Percentiles rank a stretch among this genome's conserved stretches.
These are phyloP conservation scores for Anthracocystis setariae DNA, from an alignment of 1,284 basidiomycete genomes.

Conservation along the genomic window DNA sequence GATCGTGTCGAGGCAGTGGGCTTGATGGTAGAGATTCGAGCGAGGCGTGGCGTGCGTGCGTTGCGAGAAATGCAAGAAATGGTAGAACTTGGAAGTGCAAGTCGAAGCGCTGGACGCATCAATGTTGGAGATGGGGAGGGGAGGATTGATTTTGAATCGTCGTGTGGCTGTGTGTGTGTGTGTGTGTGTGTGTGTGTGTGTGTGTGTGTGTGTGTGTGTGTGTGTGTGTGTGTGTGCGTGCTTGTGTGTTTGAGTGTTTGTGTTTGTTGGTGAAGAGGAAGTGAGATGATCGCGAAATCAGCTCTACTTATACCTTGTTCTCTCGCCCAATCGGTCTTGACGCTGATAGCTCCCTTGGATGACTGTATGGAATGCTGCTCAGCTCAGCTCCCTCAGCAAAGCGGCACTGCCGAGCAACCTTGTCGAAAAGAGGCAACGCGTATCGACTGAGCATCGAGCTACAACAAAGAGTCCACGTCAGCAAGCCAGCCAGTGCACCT, in stretches of 20 bases:
- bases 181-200: neutral
- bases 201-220: too few species aligned
- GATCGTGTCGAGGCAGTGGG: constrained; percentile 9
- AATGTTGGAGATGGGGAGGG: constrained; percentile 16
- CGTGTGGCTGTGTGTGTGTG: neutral
- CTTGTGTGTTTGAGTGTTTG: constrained; percentile 1
- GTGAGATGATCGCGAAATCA: neutral
- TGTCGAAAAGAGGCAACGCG: too few species aligned
- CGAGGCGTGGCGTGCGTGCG: constrained; percentile 20
- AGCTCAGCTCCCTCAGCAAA: too few species aligned
- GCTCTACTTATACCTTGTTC: constrained; percentile 21
- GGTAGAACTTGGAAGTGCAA: constrained; percentile 32
- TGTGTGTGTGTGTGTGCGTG: too few species aligned
- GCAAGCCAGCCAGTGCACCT: neutral
- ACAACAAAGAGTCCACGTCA: constrained; percentile 4
- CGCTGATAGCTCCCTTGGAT: too few species aligned
- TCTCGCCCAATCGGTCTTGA: too few species aligned
- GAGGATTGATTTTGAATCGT: too few species aligned
- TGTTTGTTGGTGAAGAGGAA: neutral
- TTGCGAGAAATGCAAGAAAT: constrained; percentile 32
- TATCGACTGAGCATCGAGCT: constrained; percentile 5
- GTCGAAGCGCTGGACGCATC: constrained; percentile 48
- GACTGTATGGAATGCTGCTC: too few species aligned
- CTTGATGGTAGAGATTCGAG: constrained; percentile 13
- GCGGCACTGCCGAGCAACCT: neutral